Base-by-base conservation (phyloP, 2,329 filamentous ascomycete genomes). In the Neopestalotiopsis clavispora region DNA sequence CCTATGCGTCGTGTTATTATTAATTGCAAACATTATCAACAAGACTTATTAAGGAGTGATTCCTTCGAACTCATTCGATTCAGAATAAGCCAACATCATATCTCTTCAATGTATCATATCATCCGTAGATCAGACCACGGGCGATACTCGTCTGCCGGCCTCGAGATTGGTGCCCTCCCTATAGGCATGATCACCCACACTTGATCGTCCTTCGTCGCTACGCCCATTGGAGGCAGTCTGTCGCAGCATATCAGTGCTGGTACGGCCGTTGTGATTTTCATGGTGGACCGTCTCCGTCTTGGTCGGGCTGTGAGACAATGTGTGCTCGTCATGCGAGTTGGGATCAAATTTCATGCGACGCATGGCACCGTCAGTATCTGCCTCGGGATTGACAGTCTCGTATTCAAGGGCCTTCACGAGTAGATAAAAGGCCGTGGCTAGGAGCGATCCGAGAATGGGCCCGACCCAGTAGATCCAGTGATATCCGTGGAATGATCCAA, bases 381-480 rank as follows among this genome's bases (percentile, higher is more conserved):
- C 85, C 7, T 82, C 84, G 0, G 83, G 83, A 73, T 87, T 87
- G 68, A 81, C 81, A 13, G 80, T 84, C 72, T 84, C 78, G 74
- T 88, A 89, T 67, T 88, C 82, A 40, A 89, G 78, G 38, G 79
- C 75, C 74, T 86, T 87, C 67, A 89, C 78, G 3, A 86, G 71
- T 69, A 81, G 82, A 78, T 87, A 89, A 23, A 87, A 80, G 7
- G 70, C 78, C n/a, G 79, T 83, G 1, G 87, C 86, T 14, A 89
- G 74, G 5, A 85, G 65, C 0, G 84, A 73, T 0, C 87, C 87
- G 65, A 87, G 77, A 10, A 83, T 76, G 1, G 87, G 87, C 0
- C 86, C 87, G 12, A 89, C 72, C 83, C 85, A 87, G 78, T 86
- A 87, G 72, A 87, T 86, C 85, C 85, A 87, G 67, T 85, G 83